Conservation (phyloP, 345 rosid species). For the Pistacia atlantica region DNA sequence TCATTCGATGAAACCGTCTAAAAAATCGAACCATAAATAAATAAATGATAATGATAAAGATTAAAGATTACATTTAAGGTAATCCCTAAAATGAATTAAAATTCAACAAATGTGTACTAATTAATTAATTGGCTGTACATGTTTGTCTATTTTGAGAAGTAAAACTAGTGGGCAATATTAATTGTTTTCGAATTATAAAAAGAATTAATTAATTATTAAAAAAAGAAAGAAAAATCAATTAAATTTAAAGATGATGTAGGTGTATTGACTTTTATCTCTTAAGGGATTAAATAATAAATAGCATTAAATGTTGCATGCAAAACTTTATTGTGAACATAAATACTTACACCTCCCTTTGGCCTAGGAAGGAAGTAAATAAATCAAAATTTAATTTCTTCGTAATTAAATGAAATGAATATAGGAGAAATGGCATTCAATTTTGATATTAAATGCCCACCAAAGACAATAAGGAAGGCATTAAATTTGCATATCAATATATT, state of each 20-base stretch:
- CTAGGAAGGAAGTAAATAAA: not conserved
- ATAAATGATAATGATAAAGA: too few species aligned
- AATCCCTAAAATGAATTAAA: too few species aligned
- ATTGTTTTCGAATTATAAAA: too few species aligned
- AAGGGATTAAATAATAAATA: conserved; percentile 8
- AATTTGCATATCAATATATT: not conserved
- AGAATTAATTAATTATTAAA: too few species aligned
- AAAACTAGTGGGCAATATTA: not conserved
- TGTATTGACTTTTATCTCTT: conserved; percentile 7
- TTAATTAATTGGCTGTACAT: too few species aligned
- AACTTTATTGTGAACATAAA: conserved; percentile 16
- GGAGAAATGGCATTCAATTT: conserved; percentile 16
- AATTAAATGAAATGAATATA: not conserved
- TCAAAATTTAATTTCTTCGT: not conserved
- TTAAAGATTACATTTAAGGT: too few species aligned
- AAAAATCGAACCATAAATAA: too few species aligned
- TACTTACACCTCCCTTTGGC: conserved; percentile 8
- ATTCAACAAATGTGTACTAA: too few species aligned
- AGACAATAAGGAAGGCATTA: conserved; percentile 3
- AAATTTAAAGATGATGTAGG: not conserved
- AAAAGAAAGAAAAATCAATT: not conserved
- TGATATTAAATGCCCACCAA: conserved; percentile 17
- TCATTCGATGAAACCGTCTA: too few species aligned
- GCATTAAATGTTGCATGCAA: conserved; percentile 10
- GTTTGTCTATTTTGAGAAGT: too few species aligned